Evolutionary conservation across 2,329 filamentous ascomycete species (phyloP).

Genomic region (Pseudofabraea citricarpa): DNA sequence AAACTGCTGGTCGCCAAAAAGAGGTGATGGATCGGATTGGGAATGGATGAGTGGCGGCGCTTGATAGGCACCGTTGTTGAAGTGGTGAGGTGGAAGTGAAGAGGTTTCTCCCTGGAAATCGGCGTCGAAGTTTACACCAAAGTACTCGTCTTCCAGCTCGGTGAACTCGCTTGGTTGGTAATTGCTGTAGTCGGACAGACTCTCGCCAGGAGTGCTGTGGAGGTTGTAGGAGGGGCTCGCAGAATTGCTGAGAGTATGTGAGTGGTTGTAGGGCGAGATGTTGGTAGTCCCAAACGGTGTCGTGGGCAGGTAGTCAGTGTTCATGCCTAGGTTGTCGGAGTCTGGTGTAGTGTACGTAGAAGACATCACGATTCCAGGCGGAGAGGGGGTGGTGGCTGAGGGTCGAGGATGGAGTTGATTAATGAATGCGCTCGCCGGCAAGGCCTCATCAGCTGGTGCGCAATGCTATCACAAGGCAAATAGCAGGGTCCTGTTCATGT

Average conservation of each 20-base stretch:
- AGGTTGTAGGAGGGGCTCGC: constrained; percentile 23
- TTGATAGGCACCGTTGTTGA: constrained; percentile 9
- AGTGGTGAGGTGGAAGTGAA: constrained; percentile 10
- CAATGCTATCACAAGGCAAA: background rate
- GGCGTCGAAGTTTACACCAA: constrained; percentile 28
- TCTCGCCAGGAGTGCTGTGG: constrained; percentile 22
- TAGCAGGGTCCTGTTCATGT: constrained; percentile 19
- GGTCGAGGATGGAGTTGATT: constrained; percentile 12
- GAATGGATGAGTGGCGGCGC: constrained; percentile 12
- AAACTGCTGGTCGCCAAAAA: constrained; percentile 9
- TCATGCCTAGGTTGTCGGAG: constrained; percentile 17
- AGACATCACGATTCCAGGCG: constrained; percentile 25
- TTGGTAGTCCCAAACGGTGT: constrained; percentile 16
- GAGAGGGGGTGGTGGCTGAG: constrained; percentile 19
- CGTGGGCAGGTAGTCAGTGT: constrained; percentile 14
- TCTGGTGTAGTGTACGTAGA: constrained; percentile 18
- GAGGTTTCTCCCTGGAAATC: constrained; percentile 22
- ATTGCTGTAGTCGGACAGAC: constrained; percentile 23
- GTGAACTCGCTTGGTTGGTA: constrained; percentile 24
- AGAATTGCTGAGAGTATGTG: constrained; percentile 24
- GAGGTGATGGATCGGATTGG: constrained; percentile 12
- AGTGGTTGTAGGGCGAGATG: constrained; percentile 22
- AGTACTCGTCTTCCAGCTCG: constrained; percentile 26
- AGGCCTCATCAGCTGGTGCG: constrained; percentile 5
- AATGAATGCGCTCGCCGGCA: constrained; percentile 11